Evolutionary conservation across 202 grass and related monocot species (phyloP).

Genomic region (Eragrostis tef): DNA sequence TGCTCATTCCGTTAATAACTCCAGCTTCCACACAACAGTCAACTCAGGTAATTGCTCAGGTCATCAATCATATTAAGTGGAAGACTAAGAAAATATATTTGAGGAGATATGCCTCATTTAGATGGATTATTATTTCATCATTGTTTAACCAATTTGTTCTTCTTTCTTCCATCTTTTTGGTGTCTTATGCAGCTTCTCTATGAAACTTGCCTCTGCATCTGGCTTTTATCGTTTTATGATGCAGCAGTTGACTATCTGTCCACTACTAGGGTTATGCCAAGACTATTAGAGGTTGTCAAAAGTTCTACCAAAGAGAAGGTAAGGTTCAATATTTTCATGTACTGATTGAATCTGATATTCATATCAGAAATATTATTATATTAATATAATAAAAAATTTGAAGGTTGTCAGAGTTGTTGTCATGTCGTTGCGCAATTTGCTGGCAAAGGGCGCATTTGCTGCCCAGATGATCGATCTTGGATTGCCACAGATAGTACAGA

Average conservation of each 20-base stretch:
- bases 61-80: constrained; percentile 28
- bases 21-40: constrained; percentile 91
- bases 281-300: constrained; percentile 93
- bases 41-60: constrained; percentile 68
- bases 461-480: constrained; percentile 98
- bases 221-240: constrained; percentile 95
- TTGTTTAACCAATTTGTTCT: constrained; percentile 40
- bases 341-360: constrained; percentile 3
- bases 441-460: constrained; percentile 79
- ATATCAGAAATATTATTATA: constrained; percentile 8
- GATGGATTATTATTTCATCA: constrained; percentile 5
- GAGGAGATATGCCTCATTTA: neutral
- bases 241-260: constrained; percentile 84
- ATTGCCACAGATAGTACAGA: constrained; percentile 87
- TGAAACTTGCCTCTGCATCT: constrained; percentile 94
- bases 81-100: constrained; percentile 14
- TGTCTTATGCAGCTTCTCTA: constrained; percentile 82
- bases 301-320: constrained; percentile 97
- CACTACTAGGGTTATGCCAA: constrained; percentile 82
- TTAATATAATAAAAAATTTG: constrained; percentile 19
- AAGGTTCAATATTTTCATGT: constrained; percentile 9
- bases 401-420: constrained; percentile 93
- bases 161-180: constrained; percentile 29
- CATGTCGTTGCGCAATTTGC: constrained; percentile 82
- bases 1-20: constrained; percentile 87